Evolutionary conservation across 179 eudicot species (phyloP).

Genomic region (Dionaea muscipula): DNA sequence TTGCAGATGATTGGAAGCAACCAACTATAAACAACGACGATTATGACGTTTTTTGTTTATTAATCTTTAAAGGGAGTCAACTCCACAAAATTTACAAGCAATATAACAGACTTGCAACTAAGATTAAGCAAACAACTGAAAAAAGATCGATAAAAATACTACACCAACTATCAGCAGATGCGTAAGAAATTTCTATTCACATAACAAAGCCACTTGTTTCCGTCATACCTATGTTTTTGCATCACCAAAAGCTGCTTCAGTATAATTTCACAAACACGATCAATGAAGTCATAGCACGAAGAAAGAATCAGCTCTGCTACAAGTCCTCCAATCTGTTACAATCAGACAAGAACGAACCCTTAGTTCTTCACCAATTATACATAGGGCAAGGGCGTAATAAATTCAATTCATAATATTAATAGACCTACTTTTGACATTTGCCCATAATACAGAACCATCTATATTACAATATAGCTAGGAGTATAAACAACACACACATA

Average conservation of each 20-base stretch:
- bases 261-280: conserved; percentile 61
- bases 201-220: not conserved
- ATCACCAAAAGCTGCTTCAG: conserved; percentile 69
- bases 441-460: too few species aligned
- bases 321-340: conserved; percentile 73
- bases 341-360: conserved; percentile 14
- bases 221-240: conserved; percentile 72
- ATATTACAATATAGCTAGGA: too few species aligned
- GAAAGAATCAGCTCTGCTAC: conserved; percentile 43
- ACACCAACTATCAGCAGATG: not conserved
- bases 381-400: too few species aligned
- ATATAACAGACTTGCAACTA: too few species aligned
- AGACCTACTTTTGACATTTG: too few species aligned
- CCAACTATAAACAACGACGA: too few species aligned
- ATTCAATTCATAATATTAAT: too few species aligned
- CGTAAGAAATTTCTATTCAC: conserved; percentile 2
- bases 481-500: too few species aligned
- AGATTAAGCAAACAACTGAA: not conserved
- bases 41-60: too few species aligned
- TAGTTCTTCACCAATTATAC: not conserved
- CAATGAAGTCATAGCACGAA: conserved; percentile 78
- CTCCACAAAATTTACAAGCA: too few species aligned
- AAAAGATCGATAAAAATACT: not conserved
- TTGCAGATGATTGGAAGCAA: too few species aligned
- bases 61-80: too few species aligned